These are phyloP conservation scores for Trichoderma sp. DNA, from an alignment of 2,329 filamentous ascomycete genomes.

Conservation along the genomic window DNA sequence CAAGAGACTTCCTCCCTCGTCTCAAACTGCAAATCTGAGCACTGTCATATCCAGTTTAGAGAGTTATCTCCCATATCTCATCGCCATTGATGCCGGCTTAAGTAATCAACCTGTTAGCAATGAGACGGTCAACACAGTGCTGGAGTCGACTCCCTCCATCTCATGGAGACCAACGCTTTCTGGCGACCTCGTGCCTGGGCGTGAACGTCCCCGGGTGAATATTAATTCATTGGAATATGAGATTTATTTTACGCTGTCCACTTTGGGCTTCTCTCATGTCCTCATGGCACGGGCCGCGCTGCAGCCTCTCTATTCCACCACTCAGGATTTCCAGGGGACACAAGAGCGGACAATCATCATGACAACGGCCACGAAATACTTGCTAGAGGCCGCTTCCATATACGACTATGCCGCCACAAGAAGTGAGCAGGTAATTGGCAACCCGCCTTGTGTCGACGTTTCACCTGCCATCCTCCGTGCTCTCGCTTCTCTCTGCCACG, in stretches of 20 bases:
- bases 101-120: slow-evolving; percentile 45
- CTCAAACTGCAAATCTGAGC: slow-evolving; percentile 68
- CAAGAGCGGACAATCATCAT: slow-evolving; percentile 71
- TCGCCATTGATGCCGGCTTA: slow-evolving; percentile 74
- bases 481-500: slow-evolving; percentile 67
- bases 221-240: slow-evolving; percentile 79
- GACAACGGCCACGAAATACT: slow-evolving; percentile 69
- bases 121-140: slow-evolving; percentile 66
- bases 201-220: slow-evolving; percentile 64
- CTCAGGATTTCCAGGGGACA: slow-evolving; percentile 56
- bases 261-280: slow-evolving; percentile 71
- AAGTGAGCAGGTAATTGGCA: slow-evolving; percentile 42
- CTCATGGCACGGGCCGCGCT: slow-evolving; percentile 70
- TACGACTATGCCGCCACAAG: slow-evolving; percentile 68
- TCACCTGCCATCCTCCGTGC: slow-evolving; percentile 52
- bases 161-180: slow-evolving; percentile 84
- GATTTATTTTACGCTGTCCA: slow-evolving; percentile 73
- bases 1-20: slow-evolving; percentile 74
- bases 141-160: slow-evolving; percentile 60
- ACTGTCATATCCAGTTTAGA: slow-evolving; percentile 68
- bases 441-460: slow-evolving; percentile 53
- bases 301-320: slow-evolving; percentile 68
- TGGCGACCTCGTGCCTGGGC: slow-evolving; percentile 60
- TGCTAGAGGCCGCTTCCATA: slow-evolving; percentile 76
- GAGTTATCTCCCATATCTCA: slow-evolving; percentile 79